phyloP scores from a whole-genome alignment of 495 filamentous ascomycete species.

The Xylaria bambusicola region DNA sequence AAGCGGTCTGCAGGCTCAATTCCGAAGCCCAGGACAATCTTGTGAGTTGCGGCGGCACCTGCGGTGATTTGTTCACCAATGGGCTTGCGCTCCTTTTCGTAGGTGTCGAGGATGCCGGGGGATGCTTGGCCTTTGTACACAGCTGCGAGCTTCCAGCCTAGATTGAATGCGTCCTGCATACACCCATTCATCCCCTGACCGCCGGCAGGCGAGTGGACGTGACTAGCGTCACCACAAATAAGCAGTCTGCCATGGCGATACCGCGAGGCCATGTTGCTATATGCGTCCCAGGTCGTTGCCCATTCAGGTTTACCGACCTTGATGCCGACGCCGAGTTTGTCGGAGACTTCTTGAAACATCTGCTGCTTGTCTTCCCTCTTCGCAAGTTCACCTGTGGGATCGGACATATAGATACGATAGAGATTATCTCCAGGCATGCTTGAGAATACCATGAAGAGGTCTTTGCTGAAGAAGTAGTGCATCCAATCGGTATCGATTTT shows the following conservation, averaged over 20 bases:
- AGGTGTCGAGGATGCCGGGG: slow-evolving; percentile 29
- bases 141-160: slow-evolving; percentile 72
- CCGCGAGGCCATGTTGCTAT: background rate
- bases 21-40: background rate
- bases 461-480: background rate
- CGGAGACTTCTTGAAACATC: background rate
- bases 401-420: background rate
- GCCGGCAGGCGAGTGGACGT: slow-evolving; percentile 68
- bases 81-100: slow-evolving; percentile 3
- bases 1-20: background rate
- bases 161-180: slow-evolving; percentile 69
- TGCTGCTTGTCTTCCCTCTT: background rate
- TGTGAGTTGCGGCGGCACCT: background rate
- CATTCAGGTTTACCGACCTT: background rate
- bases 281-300: background rate
- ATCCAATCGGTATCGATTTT: background rate
- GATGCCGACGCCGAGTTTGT: background rate
- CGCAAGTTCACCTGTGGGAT: background rate
- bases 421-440: background rate
- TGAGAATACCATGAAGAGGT: background rate
- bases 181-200: slow-evolving; percentile 76
- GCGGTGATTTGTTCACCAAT: background rate
- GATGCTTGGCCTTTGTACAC: slow-evolving; percentile 36
- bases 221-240: slow-evolving; percentile 52
- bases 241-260: slow-evolving; percentile 17